Evolutionary conservation across 2,329 filamentous ascomycete genomes (phyloP).

Genomic region (Exserohilum rostratum): DNA sequence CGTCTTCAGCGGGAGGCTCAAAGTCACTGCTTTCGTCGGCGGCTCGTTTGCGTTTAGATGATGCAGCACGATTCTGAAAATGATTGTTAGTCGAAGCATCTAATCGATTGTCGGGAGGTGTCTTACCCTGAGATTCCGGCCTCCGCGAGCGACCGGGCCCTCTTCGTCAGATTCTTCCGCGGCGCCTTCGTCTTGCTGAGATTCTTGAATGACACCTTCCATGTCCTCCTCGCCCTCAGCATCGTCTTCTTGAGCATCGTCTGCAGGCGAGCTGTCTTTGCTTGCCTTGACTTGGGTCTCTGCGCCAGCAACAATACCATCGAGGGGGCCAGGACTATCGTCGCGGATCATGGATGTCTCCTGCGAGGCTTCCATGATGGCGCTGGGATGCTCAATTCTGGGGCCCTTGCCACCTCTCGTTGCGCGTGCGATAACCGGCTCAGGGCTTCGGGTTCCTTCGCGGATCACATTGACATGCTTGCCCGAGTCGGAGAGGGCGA

Average conservation of each 20-base stretch:
- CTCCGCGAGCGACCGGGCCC: slow-evolving; percentile 58
- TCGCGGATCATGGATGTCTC: slow-evolving; percentile 52
- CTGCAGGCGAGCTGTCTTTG: slow-evolving; percentile 37
- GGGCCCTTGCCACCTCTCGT: slow-evolving; percentile 55
- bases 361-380: slow-evolving; percentile 61
- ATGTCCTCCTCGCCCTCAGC: slow-evolving; percentile 36
- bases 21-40: slow-evolving; percentile 68
- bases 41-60: slow-evolving; percentile 47
- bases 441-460: slow-evolving; percentile 59
- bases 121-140: slow-evolving; percentile 46
- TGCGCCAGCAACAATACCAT: slow-evolving; percentile 40
- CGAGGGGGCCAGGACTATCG: slow-evolving; percentile 40
- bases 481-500: slow-evolving; percentile 65
- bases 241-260: slow-evolving; percentile 42
- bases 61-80: slow-evolving; percentile 36
- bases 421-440: slow-evolving; percentile 50
- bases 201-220: slow-evolving; percentile 51
- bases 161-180: slow-evolving; percentile 58
- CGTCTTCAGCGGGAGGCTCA: slow-evolving; percentile 64
- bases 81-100: slow-evolving; percentile 22
- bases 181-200: slow-evolving; percentile 45
- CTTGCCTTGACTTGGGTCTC: slow-evolving; percentile 48
- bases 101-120: slow-evolving; percentile 1
- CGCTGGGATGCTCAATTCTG: slow-evolving; percentile 54
- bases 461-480: slow-evolving; percentile 62